Evolutionary conservation across 176 grass and related monocot genomes (phyloP).

Genomic region (Eremochloa ophiuroides): DNA sequence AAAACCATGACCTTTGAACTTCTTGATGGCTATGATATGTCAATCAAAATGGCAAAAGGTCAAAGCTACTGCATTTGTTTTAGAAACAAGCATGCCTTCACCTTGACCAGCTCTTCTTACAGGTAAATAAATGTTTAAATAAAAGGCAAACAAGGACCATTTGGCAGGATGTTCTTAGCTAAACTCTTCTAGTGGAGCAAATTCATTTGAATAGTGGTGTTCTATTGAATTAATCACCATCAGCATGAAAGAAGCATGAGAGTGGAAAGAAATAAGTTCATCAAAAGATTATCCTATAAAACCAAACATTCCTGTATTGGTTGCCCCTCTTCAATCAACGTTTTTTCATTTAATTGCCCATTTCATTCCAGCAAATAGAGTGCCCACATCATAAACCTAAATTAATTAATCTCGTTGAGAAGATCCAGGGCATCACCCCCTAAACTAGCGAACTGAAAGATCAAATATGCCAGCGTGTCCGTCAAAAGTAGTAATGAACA

Average conservation of each 20-base stretch:
- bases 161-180: neutral
- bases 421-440: neutral
- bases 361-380: constrained; percentile 18
- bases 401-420: neutral
- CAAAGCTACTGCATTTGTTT: neutral
- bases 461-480: neutral
- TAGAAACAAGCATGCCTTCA: neutral
- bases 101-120: neutral
- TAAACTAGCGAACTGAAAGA: neutral
- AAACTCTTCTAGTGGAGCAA: neutral
- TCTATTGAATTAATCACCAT: constrained; percentile 6
- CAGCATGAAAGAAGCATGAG: neutral
- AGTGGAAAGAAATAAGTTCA: neutral
- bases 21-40: neutral
- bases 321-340: neutral
- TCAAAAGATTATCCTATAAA: neutral
- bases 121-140: neutral
- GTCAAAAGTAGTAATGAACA: neutral
- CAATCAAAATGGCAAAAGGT: neutral
- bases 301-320: neutral
- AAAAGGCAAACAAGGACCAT: neutral
- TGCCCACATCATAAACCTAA: neutral
- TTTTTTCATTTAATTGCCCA: neutral
- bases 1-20: constrained; percentile 4
- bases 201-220: neutral